Evolutionary conservation across 2,329 filamentous ascomycete species (phyloP).

Genomic region (Penicillium sp.): DNA sequence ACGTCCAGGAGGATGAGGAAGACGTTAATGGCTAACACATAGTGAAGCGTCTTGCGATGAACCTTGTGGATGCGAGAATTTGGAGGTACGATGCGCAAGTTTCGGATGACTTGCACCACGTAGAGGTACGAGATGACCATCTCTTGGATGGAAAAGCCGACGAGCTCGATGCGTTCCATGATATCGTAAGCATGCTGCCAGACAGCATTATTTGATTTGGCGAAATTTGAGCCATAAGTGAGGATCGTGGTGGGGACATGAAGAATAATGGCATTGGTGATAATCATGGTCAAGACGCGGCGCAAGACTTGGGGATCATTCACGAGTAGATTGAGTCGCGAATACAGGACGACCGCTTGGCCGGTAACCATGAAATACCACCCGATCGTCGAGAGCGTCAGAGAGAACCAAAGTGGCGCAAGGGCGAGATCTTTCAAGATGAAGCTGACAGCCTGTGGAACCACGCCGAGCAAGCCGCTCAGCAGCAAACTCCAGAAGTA

Average conservation of each 20-base stretch:
- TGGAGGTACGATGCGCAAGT: conserved; percentile 52
- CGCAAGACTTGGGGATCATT: conserved; percentile 13
- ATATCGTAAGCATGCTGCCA: conserved; percentile 31
- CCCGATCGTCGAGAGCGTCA: conserved; percentile 49
- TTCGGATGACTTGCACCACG: conserved; percentile 16
- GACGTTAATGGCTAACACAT: conserved; percentile 50
- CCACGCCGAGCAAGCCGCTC: conserved; percentile 14
- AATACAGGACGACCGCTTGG: conserved; percentile 16
- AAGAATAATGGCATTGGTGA: conserved; percentile 17
- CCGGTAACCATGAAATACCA: conserved; percentile 51
- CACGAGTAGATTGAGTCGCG: conserved; percentile 14
- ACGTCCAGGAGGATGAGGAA: conserved; percentile 48
- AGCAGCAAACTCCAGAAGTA: conserved; percentile 13
- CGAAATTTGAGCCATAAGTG: conserved; percentile 45
- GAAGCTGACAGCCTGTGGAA: conserved; percentile 35
- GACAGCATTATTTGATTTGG: conserved; percentile 25
- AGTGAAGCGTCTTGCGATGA: conserved; percentile 44
- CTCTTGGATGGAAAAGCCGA: conserved; percentile 20
- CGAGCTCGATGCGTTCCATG: conserved; percentile 21
- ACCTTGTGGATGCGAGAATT: conserved; percentile 33
- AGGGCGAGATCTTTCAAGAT: conserved; percentile 34
- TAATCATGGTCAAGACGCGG: conserved; percentile 18
- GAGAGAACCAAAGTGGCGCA: conserved; percentile 28
- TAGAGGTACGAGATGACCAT: conserved; percentile 21
- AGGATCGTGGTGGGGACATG: conserved; percentile 54